These are phyloP conservation scores for Jaenimonas drosophilae DNA, from an alignment of 208 protist genomes.

Conservation along the genomic window DNA sequence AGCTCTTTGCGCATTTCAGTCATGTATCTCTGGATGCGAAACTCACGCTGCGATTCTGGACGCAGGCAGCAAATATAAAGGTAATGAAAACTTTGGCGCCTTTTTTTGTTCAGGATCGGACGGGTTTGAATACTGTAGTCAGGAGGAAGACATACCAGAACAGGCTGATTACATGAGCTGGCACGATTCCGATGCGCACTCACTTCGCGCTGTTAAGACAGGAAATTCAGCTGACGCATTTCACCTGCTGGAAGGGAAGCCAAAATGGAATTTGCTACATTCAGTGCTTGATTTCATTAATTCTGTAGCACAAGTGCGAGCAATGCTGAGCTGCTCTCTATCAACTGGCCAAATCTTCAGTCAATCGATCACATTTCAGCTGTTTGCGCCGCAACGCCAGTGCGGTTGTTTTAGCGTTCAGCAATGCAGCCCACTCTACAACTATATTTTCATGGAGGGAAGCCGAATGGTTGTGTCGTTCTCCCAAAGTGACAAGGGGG, in stretches of 20 bases:
- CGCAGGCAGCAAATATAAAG: too few species aligned
- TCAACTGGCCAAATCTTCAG: constrained; percentile 9
- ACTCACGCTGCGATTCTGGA: too few species aligned
- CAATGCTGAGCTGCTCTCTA: constrained; percentile 2
- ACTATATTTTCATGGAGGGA: constrained; percentile 15
- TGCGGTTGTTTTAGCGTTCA: constrained; percentile 9
- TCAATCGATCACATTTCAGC: constrained; percentile 10
- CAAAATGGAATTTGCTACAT: constrained; percentile 2
- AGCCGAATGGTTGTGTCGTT: constrained; percentile 7
- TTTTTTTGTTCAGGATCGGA: too few species aligned
- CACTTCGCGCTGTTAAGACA: constrained; percentile 10
- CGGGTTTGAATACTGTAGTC: too few species aligned
- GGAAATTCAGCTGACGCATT: constrained; percentile 18
- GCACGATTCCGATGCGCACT: constrained; percentile 5
- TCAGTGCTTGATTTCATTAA: constrained; percentile 5
- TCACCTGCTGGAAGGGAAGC: constrained; percentile 9
- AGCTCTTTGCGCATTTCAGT: too few species aligned
- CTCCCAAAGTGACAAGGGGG: not conserved
- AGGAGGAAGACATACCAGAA: constrained; percentile 5
- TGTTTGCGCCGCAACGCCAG: constrained; percentile 1
- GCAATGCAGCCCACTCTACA: constrained; percentile 13
- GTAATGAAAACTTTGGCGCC: too few species aligned
- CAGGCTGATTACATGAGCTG: constrained; percentile 2
- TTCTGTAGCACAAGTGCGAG: not conserved
- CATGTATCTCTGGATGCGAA: too few species aligned